phyloP scores from a whole-genome alignment of 805 yeast genomes.

The Scheffersomyces spartinae region DNA sequence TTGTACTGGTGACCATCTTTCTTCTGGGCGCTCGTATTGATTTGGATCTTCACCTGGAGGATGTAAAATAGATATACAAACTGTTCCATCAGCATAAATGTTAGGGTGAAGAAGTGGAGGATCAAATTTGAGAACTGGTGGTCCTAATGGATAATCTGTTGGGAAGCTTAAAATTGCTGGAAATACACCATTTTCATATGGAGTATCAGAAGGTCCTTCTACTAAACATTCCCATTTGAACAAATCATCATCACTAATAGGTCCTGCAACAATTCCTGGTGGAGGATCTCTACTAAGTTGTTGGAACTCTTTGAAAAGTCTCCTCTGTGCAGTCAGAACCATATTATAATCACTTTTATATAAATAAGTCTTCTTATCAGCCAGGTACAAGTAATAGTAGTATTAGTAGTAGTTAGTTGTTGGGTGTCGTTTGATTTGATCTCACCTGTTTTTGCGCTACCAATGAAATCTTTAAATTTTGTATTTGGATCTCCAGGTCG shows the following conservation, averaged over 20 bases:
- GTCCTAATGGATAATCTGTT: slow-evolving; percentile 69
- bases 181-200: slow-evolving; percentile 82
- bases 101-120: slow-evolving; percentile 90
- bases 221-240: slow-evolving; percentile 77
- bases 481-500: too few relatives aligned
- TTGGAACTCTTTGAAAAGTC: slow-evolving; percentile 82
- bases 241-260: slow-evolving; percentile 60
- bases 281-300: slow-evolving; percentile 81
- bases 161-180: slow-evolving; percentile 69
- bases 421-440: too few relatives aligned
- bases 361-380: too few relatives aligned
- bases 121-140: slow-evolving; percentile 64
- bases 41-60: slow-evolving; percentile 97
- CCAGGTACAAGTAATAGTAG: too few relatives aligned
- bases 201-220: slow-evolving; percentile 76
- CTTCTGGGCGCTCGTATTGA: slow-evolving; percentile 90
- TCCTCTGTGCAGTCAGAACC: slow-evolving; percentile 84
- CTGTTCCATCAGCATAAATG: slow-evolving; percentile 88
- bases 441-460: too few relatives aligned
- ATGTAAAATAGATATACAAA: slow-evolving; percentile 89
- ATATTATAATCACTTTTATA: too few relatives aligned
- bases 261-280: slow-evolving; percentile 94
- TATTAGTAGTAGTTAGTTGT: too few relatives aligned
- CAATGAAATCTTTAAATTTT: too few relatives aligned
- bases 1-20: slow-evolving; percentile 97